Evolutionary conservation across 768 basidiomycete genomes (phyloP).

Genomic region (Suillus discolor): DNA sequence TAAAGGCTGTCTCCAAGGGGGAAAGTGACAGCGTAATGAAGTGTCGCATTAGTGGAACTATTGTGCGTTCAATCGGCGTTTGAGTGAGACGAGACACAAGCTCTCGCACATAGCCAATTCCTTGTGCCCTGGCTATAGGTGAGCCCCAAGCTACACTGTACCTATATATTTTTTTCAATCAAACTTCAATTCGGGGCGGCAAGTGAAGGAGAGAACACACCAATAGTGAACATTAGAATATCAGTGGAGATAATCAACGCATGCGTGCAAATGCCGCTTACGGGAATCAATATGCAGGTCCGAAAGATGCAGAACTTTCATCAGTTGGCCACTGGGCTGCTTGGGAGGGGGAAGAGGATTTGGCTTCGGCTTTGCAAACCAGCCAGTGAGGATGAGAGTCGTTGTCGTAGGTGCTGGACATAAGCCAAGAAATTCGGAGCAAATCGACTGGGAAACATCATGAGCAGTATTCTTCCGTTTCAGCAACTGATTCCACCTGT

Average conservation of each 20-base stretch:
- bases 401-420: slow-evolving; percentile 61
- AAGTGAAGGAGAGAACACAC: slow-evolving; percentile 14
- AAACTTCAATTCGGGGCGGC: background rate
- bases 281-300: slow-evolving; percentile 79
- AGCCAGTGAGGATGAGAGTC: slow-evolving; percentile 61
- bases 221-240: slow-evolving; percentile 11
- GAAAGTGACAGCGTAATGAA: slow-evolving; percentile 68
- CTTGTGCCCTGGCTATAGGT: slow-evolving; percentile 69
- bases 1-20: slow-evolving; percentile 71
- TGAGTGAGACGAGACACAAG: slow-evolving; percentile 79
- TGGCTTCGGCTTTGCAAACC: slow-evolving; percentile 82
- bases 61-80: slow-evolving; percentile 67
- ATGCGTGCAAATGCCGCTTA: slow-evolving; percentile 30
- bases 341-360: slow-evolving; percentile 60
- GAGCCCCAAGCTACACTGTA: slow-evolving; percentile 78
- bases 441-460: slow-evolving; percentile 46
- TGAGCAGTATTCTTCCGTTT: background rate
- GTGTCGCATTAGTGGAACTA: slow-evolving; percentile 78
- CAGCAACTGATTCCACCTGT: slow-evolving; percentile 44
- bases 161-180: slow-evolving; percentile 18
- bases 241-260: slow-evolving; percentile 1
- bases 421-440: slow-evolving; percentile 56
- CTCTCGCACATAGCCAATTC: slow-evolving; percentile 79
- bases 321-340: slow-evolving; percentile 60
- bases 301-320: slow-evolving; percentile 77